These are phyloP conservation scores for Huntiella moniliformis DNA, from an alignment of 2,329 filamentous ascomycete species.

Conservation along the genomic window DNA sequence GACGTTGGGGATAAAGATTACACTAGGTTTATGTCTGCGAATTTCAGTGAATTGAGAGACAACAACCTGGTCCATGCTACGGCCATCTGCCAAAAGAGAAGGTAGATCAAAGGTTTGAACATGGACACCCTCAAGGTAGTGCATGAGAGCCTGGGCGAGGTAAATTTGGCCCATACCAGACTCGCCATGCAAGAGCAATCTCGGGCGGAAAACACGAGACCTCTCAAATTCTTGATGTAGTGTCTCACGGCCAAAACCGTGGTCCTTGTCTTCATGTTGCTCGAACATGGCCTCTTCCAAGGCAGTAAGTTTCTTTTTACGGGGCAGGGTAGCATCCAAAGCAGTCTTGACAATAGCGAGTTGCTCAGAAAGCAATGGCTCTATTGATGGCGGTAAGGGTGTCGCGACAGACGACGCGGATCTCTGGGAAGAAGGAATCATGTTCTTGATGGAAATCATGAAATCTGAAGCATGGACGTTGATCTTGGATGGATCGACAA, in stretches of 20 bases:
- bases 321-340: constrained; percentile 60
- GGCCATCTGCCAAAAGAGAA: constrained; percentile 66
- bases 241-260: constrained; percentile 70
- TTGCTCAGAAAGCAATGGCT: constrained; percentile 60
- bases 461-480: constrained; percentile 84
- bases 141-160: constrained; percentile 64
- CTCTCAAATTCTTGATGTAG: constrained; percentile 63
- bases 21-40: constrained; percentile 82
- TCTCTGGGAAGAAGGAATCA: constrained; percentile 84
- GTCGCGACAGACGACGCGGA: constrained; percentile 71
- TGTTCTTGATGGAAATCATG: constrained; percentile 90
- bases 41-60: constrained; percentile 84
- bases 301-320: constrained; percentile 71
- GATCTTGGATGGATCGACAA: constrained; percentile 73
- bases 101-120: constrained; percentile 89
- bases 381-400: constrained; percentile 59
- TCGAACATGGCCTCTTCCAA: constrained; percentile 88
- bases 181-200: constrained; percentile 64
- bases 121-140: constrained; percentile 83
- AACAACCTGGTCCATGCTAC: constrained; percentile 71
- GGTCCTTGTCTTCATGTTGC: constrained; percentile 62
- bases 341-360: constrained; percentile 49
- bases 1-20: constrained; percentile 84
- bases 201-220: constrained; percentile 71
- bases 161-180: constrained; percentile 91